Evolutionary conservation across 2,329 filamentous ascomycete genomes (phyloP).

Genomic region (Monosporascus sp.): DNA sequence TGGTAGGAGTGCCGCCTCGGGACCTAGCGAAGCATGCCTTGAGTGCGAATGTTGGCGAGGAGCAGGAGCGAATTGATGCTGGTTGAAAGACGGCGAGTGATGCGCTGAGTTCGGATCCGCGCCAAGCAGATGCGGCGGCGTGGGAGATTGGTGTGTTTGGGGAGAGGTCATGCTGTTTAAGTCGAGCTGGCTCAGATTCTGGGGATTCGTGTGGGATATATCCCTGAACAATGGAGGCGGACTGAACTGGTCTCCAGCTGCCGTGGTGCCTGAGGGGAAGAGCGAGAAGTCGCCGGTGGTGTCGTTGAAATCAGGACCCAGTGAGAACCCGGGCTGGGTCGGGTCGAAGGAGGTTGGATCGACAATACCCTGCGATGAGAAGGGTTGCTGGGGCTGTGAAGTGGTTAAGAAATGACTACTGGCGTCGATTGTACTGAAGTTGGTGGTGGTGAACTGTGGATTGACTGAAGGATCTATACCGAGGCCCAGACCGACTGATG

Average conservation of each 20-base stretch:
- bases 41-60: slow-evolving; percentile 49
- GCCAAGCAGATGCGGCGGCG: slow-evolving; percentile 50
- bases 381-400: slow-evolving; percentile 38
- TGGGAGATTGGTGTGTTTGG: slow-evolving; percentile 51
- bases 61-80: slow-evolving; percentile 49
- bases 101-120: slow-evolving; percentile 45
- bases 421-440: slow-evolving; percentile 40
- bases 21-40: slow-evolving; percentile 51
- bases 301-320: slow-evolving; percentile 46
- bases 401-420: slow-evolving; percentile 44
- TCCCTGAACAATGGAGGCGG: slow-evolving; percentile 52
- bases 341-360: slow-evolving; percentile 28
- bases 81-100: slow-evolving; percentile 53
- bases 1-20: slow-evolving; percentile 50
- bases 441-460: slow-evolving; percentile 33
- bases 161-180: slow-evolving; percentile 50
- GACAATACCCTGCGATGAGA: slow-evolving; percentile 36
- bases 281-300: slow-evolving; percentile 53
- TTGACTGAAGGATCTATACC: slow-evolving; percentile 47
- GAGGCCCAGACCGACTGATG: slow-evolving; percentile 51
- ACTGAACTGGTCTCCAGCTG: slow-evolving; percentile 49
- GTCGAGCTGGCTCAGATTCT: slow-evolving; percentile 39
- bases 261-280: slow-evolving; percentile 49
- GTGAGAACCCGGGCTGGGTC: slow-evolving; percentile 36
- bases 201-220: slow-evolving; percentile 35